A percentile compares a stretch with the other conserved stretches of the same genome.
Evolutionary conservation across 192 early-diverging fungal species (phyloP).

Genomic region (Phycomyces blakesleeanus): DNA sequence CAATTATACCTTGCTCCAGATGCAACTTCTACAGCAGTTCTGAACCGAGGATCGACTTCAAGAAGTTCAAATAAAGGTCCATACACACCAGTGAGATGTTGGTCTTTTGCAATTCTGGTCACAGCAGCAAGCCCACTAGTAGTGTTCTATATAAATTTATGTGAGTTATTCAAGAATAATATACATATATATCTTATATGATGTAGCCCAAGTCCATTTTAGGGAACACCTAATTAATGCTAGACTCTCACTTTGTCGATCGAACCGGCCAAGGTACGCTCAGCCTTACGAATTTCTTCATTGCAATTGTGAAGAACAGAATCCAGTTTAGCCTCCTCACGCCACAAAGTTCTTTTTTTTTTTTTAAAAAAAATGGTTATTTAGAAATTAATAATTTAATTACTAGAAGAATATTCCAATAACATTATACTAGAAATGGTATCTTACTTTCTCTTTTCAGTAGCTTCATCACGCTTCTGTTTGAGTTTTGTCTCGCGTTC

Average conservation of each 20-base stretch:
- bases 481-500: constrained; percentile 30
- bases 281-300: constrained; percentile 71
- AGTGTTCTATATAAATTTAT: constrained; percentile 51
- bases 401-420: too few species aligned
- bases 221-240: not conserved
- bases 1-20: constrained; percentile 64
- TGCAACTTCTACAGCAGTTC: constrained; percentile 85
- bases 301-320: constrained; percentile 61
- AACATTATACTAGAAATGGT: not conserved
- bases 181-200: too few species aligned
- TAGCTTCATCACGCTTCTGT: constrained; percentile 51
- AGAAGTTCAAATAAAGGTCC: constrained; percentile 93
- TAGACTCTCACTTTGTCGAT: constrained; percentile 65
- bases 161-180: too few species aligned
- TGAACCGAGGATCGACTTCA: constrained; percentile 77
- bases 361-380: too few species aligned
- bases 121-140: constrained; percentile 76
- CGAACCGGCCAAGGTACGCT: constrained; percentile 66
- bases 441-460: constrained; percentile 68
- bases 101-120: constrained; percentile 58
- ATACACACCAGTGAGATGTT: constrained; percentile 71
- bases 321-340: constrained; percentile 76
- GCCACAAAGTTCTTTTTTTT: constrained; percentile 64
- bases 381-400: too few species aligned
- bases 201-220: not conserved